Conservation (phyloP, 495 filamentous ascomycete genomes). For the Bryoglossum gracile region DNA sequence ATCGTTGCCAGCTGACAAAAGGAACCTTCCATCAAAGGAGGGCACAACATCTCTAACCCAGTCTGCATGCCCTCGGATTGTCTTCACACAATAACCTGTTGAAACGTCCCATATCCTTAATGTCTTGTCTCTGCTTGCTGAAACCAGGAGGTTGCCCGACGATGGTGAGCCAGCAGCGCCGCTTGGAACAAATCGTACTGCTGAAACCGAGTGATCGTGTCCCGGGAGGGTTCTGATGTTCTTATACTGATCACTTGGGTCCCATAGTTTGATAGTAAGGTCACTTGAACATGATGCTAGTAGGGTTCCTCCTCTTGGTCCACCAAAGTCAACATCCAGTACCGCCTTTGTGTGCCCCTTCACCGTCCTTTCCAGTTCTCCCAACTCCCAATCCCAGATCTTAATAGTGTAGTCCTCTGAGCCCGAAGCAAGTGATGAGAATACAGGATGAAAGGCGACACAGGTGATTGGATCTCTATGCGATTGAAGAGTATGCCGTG, state of each 20-base stretch:
- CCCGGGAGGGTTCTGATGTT: constrained; percentile 89
- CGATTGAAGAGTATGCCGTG: constrained; percentile 76
- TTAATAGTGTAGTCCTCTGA: constrained; percentile 87
- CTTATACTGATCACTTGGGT: constrained; percentile 89
- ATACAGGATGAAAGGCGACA: constrained; percentile 91
- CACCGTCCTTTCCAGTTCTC: constrained; percentile 83
- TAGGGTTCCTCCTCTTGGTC: constrained; percentile 75
- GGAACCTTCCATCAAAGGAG: constrained; percentile 73
- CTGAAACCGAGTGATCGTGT: constrained; percentile 86
- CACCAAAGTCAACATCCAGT: constrained; percentile 85
- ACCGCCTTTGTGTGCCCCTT: constrained; percentile 93
- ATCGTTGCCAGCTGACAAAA: constrained; percentile 79
- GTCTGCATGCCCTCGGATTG: constrained; percentile 70
- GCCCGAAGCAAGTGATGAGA: constrained; percentile 84
- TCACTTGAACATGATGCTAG: constrained; percentile 88
- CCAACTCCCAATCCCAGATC: constrained; percentile 97
- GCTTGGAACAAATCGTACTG: constrained; percentile 82
- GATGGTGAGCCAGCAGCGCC: constrained; percentile 57
- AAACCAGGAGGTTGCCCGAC: constrained; percentile 71
- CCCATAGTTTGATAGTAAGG: constrained; percentile 94
- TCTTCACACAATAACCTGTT: constrained; percentile 88
- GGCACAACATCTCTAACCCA: constrained; percentile 87
- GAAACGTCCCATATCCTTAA: constrained; percentile 88
- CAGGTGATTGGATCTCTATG: constrained; percentile 78
- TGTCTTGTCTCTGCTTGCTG: constrained; percentile 74